These are phyloP conservation scores for Magnusiomyces magnusii DNA, from an alignment of 1,139 yeast genomes.

Conservation along the genomic window DNA sequence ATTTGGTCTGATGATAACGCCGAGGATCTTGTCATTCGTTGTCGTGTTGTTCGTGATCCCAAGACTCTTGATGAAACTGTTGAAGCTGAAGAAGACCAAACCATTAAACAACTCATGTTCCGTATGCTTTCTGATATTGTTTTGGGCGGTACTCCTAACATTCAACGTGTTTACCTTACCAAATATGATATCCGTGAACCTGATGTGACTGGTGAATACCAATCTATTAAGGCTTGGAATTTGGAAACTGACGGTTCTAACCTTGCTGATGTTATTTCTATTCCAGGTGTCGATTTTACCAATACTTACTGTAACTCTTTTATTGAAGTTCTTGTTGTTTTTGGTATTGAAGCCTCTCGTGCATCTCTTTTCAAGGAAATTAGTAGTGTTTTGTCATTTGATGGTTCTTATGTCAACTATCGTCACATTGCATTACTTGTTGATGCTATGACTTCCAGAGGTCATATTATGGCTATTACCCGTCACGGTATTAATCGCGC, in stretches of 20 bases:
- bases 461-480: slow-evolving; percentile 97
- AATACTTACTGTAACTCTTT: slow-evolving; percentile 94
- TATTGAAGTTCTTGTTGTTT: slow-evolving; percentile 87
- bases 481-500: slow-evolving; percentile 99
- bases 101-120: slow-evolving; percentile 88
- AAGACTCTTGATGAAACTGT: slow-evolving; percentile 87
- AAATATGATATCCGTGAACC: slow-evolving; percentile 78
- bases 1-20: slow-evolving; percentile 99
- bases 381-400: slow-evolving; percentile 95
- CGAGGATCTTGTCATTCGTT: slow-evolving; percentile 91
- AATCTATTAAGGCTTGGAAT: slow-evolving; percentile 93
- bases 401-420: slow-evolving; percentile 98
- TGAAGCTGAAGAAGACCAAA: slow-evolving; percentile 95
- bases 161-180: slow-evolving; percentile 86
- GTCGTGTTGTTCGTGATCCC: slow-evolving; percentile 97
- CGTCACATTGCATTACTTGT: slow-evolving; percentile 97
- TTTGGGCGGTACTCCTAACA: slow-evolving; percentile 92
- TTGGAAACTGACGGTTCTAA: slow-evolving; percentile 98
- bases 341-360: slow-evolving; percentile 98
- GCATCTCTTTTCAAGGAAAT: slow-evolving; percentile 90
- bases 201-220: slow-evolving; percentile 77
- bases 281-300: slow-evolving; percentile 86
- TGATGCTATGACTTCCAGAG: slow-evolving; percentile 98
- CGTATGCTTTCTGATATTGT: slow-evolving; percentile 96
- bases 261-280: slow-evolving; percentile 89